Conservation (phyloP, 257 asterid species). For the Ligustrum vulgare region DNA sequence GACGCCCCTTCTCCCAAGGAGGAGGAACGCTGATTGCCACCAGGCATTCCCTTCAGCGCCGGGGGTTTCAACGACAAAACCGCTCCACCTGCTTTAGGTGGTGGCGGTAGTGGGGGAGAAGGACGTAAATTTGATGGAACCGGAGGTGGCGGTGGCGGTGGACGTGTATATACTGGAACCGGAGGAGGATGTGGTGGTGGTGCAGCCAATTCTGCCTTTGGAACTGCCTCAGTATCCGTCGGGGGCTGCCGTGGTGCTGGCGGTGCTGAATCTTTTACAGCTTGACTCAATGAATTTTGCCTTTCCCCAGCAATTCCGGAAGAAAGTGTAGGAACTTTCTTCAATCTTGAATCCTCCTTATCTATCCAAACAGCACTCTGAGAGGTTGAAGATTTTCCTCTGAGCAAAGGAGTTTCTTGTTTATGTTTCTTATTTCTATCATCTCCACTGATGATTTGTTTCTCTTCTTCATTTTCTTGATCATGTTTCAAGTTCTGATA, state of each 20-base stretch:
- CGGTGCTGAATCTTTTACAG: not conserved
- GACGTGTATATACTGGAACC: slow-evolving; percentile 26
- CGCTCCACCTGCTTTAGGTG: slow-evolving; percentile 30
- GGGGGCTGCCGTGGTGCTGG: not conserved
- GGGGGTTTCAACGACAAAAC: slow-evolving; percentile 38
- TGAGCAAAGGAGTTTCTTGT: slow-evolving; percentile 63
- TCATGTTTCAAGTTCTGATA: slow-evolving; percentile 41
- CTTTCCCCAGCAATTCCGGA: not conserved
- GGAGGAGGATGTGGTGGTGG: slow-evolving; percentile 40
- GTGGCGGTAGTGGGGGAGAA: slow-evolving; percentile 35
- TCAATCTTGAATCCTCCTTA: not conserved
- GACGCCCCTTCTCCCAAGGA: slow-evolving; percentile 34
- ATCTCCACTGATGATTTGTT: slow-evolving; percentile 31
- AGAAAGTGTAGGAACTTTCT: not conserved
- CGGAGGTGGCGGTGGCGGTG: slow-evolving; percentile 44
- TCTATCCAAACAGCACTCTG: slow-evolving; percentile 61
- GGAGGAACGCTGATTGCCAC: slow-evolving; percentile 24
- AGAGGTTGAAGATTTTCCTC: slow-evolving; percentile 76
- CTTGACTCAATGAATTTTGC: not conserved
- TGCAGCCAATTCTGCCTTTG: slow-evolving; percentile 9
- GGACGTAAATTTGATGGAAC: slow-evolving; percentile 27
- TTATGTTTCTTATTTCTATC: slow-evolving; percentile 30
- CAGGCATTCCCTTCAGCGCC: slow-evolving; percentile 8
- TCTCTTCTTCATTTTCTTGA: slow-evolving; percentile 48
- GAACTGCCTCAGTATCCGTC: slow-evolving; percentile 11